Evolutionary conservation across 768 basidiomycete genomes (phyloP).

Genomic region (Pholiota molesta): DNA sequence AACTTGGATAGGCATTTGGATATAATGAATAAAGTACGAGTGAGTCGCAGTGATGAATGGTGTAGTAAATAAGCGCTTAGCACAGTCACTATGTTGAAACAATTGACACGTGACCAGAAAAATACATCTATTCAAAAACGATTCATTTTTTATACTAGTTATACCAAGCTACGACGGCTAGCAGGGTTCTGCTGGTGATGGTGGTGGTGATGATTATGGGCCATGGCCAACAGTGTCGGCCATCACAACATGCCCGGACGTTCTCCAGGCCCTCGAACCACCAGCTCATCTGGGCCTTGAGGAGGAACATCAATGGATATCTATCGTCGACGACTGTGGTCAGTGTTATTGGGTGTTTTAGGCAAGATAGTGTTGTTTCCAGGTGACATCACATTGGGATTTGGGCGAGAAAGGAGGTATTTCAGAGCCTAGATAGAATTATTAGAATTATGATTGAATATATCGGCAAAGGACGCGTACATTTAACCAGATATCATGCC

Average conservation of each 20-base stretch:
- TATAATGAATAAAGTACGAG: no score
- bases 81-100: no score
- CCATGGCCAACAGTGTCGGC: constrained; percentile 77
- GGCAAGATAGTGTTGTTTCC: constrained; percentile 40
- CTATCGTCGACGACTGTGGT: constrained; percentile 59
- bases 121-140: no score
- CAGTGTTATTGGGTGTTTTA: constrained; percentile 53
- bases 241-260: constrained; percentile 90
- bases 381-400: constrained; percentile 38
- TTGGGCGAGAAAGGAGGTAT: constrained; percentile 85
- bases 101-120: no score
- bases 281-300: constrained; percentile 64
- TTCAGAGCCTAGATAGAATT: constrained; percentile 70
- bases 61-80: no score
- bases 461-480: constrained; percentile 47
- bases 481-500: constrained; percentile 96
- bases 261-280: constrained; percentile 95
- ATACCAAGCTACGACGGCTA: no score
- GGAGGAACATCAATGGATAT: constrained; percentile 61
- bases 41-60: no score
- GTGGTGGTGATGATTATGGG: constrained; percentile 68
- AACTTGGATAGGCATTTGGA: no score
- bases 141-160: no score
- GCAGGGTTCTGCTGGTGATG: constrained; percentile 38
- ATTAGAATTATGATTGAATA: constrained; percentile 17